phyloP scores from a whole-genome alignment of 768 basidiomycete genomes.

The Psilocybe sp. region DNA sequence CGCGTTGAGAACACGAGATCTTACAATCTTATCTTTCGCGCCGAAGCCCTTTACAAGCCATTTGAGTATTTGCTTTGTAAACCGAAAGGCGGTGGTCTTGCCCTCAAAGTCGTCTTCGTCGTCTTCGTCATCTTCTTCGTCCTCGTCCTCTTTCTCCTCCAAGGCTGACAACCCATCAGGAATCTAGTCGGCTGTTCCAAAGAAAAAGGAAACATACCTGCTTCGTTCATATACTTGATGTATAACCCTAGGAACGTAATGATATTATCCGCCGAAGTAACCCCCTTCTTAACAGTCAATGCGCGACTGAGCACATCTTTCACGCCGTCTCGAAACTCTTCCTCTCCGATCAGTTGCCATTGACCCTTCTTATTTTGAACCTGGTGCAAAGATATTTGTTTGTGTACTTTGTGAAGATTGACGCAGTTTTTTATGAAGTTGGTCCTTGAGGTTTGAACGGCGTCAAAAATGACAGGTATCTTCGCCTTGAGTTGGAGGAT shows the following conservation, averaged over 20 bases:
- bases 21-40: conserved; percentile 84
- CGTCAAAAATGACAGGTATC: too few relatives aligned
- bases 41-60: conserved; percentile 74
- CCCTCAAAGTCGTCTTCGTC: conserved; percentile 57
- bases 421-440: too few relatives aligned
- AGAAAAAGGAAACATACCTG: conserved; percentile 65
- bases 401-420: too few relatives aligned
- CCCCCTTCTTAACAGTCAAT: conserved; percentile 79
- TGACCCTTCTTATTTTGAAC: neutral
- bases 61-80: conserved; percentile 59
- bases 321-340: conserved; percentile 73
- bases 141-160: too few relatives aligned
- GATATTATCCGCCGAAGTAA: conserved; percentile 66
- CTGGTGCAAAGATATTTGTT: too few relatives aligned
- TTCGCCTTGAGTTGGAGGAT: too few relatives aligned
- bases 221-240: conserved; percentile 70
- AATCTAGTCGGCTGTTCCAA: too few relatives aligned
- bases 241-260: conserved; percentile 84
- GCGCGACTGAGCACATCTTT: conserved; percentile 56
- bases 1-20: conserved; percentile 77
- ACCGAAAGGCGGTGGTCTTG: conserved; percentile 65
- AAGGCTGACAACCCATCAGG: too few relatives aligned
- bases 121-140: conserved; percentile 36
- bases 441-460: too few relatives aligned
- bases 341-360: conserved; percentile 40